Base-by-base conservation (phyloP, 805 yeast species). In the Cyberlindnera meyerae region DNA sequence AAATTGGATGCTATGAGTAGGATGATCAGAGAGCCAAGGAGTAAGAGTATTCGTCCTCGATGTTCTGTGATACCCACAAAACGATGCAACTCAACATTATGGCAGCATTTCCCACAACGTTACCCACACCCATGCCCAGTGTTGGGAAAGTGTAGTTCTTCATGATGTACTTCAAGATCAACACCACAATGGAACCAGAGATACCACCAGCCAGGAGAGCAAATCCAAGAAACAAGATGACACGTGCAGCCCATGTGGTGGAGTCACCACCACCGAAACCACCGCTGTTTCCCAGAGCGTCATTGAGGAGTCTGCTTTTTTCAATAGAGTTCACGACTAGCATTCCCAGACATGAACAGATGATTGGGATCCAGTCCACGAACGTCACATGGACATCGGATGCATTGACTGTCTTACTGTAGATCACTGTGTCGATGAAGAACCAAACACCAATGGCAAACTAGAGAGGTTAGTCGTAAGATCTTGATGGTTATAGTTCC, bases 11-110 rank as follows among this genome's bases (percentile, higher is more conserved):
- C 24, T 8, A 8, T 8, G 11, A 21, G 14, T 11, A 6, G 14
- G 14, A 12, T 6, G 22, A 13, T 57, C 65, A 85, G 49, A 86
- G 66, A 21, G 95, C 88, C 57, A 89, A 73, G 31, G 95, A 82
- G 58, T 93, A 90, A 45, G 94, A 83, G 62, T 89, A 90, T 61
- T 90, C 97, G 55, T 93, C 97, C 60, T 93, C 97, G 41, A 88
- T 80, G 58, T 88, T 93, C 58, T 90, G 97, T 16, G 96, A 87
- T 36, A 90, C 66, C 98, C 98, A 93, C 51, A 93, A 66, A 8
- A 81, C 70, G 31, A 86, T 77, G 61, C 97, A 89, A 65, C 97
- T 87, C 50, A 86, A 63, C 87, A 90, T 83, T 24, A 90, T 76
- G 43, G 82, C 68, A 7, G 76, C 73, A 52, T 89, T 87, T 30